phyloP scores from a whole-genome alignment of 306 rosid species.

The Quercus agrifolia region DNA sequence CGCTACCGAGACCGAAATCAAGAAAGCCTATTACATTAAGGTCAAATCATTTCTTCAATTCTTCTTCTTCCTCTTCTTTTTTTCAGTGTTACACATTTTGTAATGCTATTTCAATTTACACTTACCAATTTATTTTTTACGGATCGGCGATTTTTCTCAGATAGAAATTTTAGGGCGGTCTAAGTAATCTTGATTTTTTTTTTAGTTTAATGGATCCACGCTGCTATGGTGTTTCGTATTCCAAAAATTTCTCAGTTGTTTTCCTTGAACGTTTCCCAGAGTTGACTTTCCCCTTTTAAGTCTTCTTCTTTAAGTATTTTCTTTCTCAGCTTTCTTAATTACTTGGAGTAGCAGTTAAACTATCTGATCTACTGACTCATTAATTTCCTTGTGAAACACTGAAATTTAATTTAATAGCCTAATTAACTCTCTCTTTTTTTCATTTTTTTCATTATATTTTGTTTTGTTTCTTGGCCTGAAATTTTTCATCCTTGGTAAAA shows the following conservation, averaged over 20 bases:
- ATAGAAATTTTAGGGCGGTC: too few species aligned
- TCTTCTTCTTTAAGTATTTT: background rate
- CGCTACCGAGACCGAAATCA: slow-evolving; percentile 91
- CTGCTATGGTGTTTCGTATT: too few species aligned
- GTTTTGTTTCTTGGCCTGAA: background rate
- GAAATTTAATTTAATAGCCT: background rate
- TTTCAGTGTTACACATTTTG: background rate
- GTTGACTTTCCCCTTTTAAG: background rate
- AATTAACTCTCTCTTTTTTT: background rate
- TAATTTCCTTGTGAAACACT: background rate
- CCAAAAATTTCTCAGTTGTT: too few species aligned
- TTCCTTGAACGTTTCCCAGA: background rate
- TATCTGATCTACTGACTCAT: background rate
- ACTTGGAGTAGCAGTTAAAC: background rate
- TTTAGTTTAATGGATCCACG: too few species aligned
- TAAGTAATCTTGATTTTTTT: too few species aligned
- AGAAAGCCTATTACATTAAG: slow-evolving; percentile 97
- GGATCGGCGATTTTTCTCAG: too few species aligned
- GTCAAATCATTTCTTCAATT: slow-evolving; percentile 27
- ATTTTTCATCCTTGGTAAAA: background rate
- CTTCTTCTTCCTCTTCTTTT: background rate
- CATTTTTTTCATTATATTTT: background rate
- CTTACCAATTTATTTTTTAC: too few species aligned
- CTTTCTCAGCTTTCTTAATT: background rate
- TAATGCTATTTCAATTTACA: too few species aligned